phyloP scores from a whole-genome alignment of 768 basidiomycete species.

The Saitozyma podzolica region DNA sequence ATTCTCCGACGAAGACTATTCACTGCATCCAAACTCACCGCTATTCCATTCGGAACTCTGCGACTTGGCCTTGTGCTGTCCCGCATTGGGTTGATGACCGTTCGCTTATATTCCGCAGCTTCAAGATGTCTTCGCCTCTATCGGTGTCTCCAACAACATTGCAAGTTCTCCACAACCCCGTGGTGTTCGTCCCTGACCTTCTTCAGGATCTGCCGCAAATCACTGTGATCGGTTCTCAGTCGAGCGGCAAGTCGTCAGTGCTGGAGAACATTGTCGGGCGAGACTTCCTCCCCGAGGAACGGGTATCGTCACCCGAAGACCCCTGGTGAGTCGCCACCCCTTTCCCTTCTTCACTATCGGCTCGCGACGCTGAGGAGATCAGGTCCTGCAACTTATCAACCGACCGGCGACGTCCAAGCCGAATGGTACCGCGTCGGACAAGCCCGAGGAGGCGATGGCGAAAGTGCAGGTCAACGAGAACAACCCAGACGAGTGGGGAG shows the following conservation, averaged over 20 bases:
- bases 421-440: conserved; percentile 5
- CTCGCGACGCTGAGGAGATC: conserved; percentile 5
- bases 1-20: background rate
- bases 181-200: background rate
- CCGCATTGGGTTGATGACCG: background rate
- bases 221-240: conserved; percentile 56
- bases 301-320: conserved; percentile 96
- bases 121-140: conserved; percentile 27
- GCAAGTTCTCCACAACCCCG: background rate
- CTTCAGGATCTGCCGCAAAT: conserved; percentile 56
- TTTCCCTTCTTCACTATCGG: conserved; percentile 3
- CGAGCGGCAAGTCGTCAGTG: conserved; percentile 56
- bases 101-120: conserved; percentile 19
- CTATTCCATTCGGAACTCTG: too few relatives aligned
- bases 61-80: too few relatives aligned
- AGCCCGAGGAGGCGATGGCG: conserved; percentile 57
- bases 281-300: conserved; percentile 98
- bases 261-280: conserved; percentile 90
- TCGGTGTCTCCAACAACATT: conserved; percentile 23
- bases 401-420: conserved; percentile 61
- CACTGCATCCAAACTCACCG: too few relatives aligned
- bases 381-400: conserved; percentile 92
- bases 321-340: conserved; percentile 64
- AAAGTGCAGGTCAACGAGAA: conserved; percentile 58
- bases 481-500: conserved; percentile 97